Base-by-base conservation (phyloP, 257 asterid genomes). In the Anisodus tanguticus region DNA sequence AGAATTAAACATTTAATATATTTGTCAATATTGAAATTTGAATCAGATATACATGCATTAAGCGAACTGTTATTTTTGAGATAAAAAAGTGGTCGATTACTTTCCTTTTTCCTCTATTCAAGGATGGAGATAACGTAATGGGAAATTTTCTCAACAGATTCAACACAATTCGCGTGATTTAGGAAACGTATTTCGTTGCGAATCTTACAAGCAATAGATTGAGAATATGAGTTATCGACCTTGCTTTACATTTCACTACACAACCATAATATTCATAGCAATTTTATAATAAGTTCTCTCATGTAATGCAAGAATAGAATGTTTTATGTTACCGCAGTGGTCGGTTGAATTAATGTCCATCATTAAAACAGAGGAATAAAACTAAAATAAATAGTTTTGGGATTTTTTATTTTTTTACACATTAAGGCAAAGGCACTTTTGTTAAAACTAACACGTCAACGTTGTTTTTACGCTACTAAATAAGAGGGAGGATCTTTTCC, bases 301-400 rank as follows among this genome's bases (percentile, higher is more conserved):
- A 74, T 49, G 49, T 74, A 13, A 10, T 49, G 81, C 43, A 74
- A 74, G 81, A 74, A 74, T 11, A 10, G 11, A 74, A 49, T 12
- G 55, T 10, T 71, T 74, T 74, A 74, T 74, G 41, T 49, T 39
- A 74, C 13, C 22, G 9, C 55, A 8, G 39, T 69, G 55, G 16
- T 49, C 49, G n/a, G 35, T 74, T 49, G 22, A 72, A 47, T 69
- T 37, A 15, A 47, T 47, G 39, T 3, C 1, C 80, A 45, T 47
- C 3, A 45, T 72, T 0, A 10, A 45, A 72, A n/a, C 10, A 10
- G 1, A n/a, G 7, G 6, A 69, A 69, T 16, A 16, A 8, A 6
- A 15, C 15, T 41, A 69, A 22, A 74, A 22, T 22, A 12, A 45
- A 47, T 49, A 6, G 9, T 22, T 47, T 41, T 19, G 31, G 59